Conservation (phyloP, 2,329 filamentous ascomycete genomes). For the Sporothrix protearum region DNA sequence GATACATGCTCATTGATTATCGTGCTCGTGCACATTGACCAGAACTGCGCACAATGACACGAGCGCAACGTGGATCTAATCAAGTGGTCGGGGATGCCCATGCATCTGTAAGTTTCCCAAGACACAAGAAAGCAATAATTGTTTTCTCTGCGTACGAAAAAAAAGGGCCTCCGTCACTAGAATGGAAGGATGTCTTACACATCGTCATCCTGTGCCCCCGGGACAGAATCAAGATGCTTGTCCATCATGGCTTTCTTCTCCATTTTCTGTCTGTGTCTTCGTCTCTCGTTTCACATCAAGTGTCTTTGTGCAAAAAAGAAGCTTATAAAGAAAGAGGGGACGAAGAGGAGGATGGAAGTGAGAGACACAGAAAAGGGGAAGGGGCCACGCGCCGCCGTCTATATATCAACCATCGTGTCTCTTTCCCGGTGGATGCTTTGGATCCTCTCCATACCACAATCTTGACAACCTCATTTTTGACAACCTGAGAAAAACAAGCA, state of each 20-base stretch:
- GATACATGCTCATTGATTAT: not conserved
- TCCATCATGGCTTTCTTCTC: not conserved
- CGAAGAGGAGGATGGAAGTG: not conserved
- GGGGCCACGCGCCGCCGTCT: not conserved
- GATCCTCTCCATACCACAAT: not conserved
- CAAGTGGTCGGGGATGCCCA: not conserved
- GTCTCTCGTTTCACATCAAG: not conserved
- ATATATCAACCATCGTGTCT: not conserved
- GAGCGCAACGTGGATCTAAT: not conserved
- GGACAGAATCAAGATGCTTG: not conserved
- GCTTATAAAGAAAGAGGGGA: not conserved
- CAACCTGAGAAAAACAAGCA: not conserved
- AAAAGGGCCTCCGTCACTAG: not conserved
- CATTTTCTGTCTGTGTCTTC: not conserved
- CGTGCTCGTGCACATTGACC: not conserved
- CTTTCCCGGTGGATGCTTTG: too few relatives aligned
- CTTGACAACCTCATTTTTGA: too few relatives aligned
- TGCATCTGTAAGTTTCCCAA: not conserved
- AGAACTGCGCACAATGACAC: not conserved
- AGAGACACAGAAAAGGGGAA: not conserved
- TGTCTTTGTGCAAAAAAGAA: not conserved
- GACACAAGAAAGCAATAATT: not conserved
- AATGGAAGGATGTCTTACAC: not conserved
- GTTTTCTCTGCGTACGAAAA: not conserved
- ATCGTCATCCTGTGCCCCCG: not conserved